Conservation (phyloP, 1,284 basidiomycete genomes). For the Lignosus rhinocerotis region DNA sequence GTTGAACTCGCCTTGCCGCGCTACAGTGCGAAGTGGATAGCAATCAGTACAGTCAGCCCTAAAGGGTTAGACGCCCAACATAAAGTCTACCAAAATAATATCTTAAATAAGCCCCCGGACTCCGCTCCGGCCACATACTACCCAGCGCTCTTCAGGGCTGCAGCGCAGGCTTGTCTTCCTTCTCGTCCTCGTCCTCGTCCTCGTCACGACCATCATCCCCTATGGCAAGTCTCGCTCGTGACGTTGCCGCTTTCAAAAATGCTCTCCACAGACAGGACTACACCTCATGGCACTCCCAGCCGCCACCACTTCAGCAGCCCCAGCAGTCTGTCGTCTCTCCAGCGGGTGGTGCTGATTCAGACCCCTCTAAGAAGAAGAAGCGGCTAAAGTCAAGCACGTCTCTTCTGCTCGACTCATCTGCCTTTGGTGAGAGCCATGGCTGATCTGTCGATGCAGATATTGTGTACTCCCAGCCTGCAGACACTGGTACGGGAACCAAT, state of each 20-base stretch:
- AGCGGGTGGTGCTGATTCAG: constrained; percentile 30
- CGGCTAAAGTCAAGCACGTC: constrained; percentile 64
- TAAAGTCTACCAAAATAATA: background rate
- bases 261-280: constrained; percentile 63
- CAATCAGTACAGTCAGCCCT: background rate
- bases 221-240: constrained; percentile 67
- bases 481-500: constrained; percentile 80
- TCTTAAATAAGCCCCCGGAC: too few species aligned
- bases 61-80: background rate
- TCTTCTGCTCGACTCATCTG: constrained; percentile 24
- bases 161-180: too few species aligned
- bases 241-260: constrained; percentile 67
- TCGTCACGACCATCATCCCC: background rate
- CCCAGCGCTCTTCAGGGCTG: too few species aligned
- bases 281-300: constrained; percentile 71
- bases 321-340: constrained; percentile 6
- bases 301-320: constrained; percentile 38
- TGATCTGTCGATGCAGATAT: constrained; percentile 46
- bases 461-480: constrained; percentile 83
- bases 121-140: too few species aligned
- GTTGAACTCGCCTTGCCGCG: too few species aligned
- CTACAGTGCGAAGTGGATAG: background rate
- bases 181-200: too few species aligned
- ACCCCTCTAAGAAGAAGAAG: constrained; percentile 55
- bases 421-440: constrained; percentile 25